These are phyloP conservation scores for Fusarium sp. DNA, from an alignment of 2,329 filamentous ascomycete species.

Conservation along the genomic window DNA sequence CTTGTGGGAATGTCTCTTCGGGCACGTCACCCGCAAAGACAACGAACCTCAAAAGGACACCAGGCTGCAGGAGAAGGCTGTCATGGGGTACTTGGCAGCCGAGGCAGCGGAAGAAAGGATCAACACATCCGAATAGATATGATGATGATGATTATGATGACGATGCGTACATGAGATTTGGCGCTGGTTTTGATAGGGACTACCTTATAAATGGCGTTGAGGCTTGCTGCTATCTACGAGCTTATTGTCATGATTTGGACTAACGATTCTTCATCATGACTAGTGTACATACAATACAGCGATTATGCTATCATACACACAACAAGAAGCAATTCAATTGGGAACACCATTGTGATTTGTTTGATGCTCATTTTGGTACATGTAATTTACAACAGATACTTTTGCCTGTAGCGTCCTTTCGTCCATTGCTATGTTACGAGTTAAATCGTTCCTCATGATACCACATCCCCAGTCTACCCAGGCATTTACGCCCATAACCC, in stretches of 20 bases:
- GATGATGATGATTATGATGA: constrained; percentile 3
- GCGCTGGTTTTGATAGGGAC: neutral
- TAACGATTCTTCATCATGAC: neutral
- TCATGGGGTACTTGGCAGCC: constrained; percentile 61
- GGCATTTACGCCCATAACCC: constrained; percentile 19
- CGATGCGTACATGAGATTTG: neutral
- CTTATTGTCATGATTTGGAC: neutral
- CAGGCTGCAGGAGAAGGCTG: constrained; percentile 53
- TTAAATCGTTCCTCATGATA: constrained; percentile 24
- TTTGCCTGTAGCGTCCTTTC: constrained; percentile 20
- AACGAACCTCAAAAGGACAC: constrained; percentile 44
- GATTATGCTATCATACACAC: neutral
- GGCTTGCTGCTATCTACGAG: neutral
- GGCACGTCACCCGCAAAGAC: constrained; percentile 61
- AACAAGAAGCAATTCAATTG: neutral
- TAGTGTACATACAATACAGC: neutral
- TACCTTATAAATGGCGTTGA: neutral
- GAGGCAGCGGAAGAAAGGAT: constrained; percentile 61
- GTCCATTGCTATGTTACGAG: constrained; percentile 24
- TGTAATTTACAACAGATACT: constrained; percentile 45
- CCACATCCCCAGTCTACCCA: constrained; percentile 36
- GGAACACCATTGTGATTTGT: constrained; percentile 31
- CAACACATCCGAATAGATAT: constrained; percentile 7
- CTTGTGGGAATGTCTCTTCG: constrained; percentile 92
- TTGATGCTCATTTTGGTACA: constrained; percentile 42